phyloP scores from a whole-genome alignment of 331 rosid species.

The Cucumis variabilis region DNA sequence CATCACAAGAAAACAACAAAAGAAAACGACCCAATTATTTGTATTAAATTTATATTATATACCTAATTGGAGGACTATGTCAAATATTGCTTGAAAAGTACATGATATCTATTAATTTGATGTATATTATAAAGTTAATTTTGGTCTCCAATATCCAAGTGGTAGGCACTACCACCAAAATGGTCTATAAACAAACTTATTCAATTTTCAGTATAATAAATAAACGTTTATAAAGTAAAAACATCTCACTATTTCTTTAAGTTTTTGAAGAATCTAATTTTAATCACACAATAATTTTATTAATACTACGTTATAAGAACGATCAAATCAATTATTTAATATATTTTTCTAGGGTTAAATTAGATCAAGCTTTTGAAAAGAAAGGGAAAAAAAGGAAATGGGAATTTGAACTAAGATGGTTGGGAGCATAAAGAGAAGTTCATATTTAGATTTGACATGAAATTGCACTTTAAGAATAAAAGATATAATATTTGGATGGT shows the following conservation, averaged over 20 bases:
- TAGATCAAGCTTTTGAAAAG: not conserved
- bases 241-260: not conserved
- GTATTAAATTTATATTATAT: not conserved
- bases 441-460: not conserved
- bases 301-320: too few species aligned
- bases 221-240: not conserved
- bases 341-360: not conserved
- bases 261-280: not conserved
- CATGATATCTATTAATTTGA: not conserved
- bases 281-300: not conserved
- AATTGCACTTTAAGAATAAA: not conserved
- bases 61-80: constrained; percentile 25
- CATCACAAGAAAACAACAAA: constrained; percentile 1
- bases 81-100: constrained; percentile 8
- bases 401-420: not conserved
- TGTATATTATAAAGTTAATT: constrained; percentile 14
- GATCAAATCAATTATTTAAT: not conserved
- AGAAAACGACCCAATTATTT: not conserved
- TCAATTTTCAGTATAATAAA: not conserved
- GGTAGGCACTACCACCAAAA: constrained; percentile 28
- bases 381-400: not conserved
- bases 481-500: not conserved
- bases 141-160: constrained; percentile 13
- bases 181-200: not conserved
- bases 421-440: not conserved